phyloP scores from a whole-genome alignment of 2,329 filamentous ascomycete species.

The Alternaria rosae region DNA sequence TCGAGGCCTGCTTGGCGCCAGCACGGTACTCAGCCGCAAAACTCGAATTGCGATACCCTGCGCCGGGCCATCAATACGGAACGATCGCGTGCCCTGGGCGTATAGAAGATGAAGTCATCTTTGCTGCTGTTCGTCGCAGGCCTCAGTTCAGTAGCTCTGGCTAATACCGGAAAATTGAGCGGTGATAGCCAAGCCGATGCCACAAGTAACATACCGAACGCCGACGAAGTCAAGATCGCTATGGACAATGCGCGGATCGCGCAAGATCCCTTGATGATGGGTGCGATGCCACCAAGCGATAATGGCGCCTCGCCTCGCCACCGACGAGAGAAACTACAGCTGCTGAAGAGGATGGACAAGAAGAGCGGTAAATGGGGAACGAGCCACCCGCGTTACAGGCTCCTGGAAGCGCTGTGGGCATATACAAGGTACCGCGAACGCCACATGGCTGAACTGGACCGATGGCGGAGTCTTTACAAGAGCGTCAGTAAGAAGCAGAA shows the following conservation, averaged over 20 bases:
- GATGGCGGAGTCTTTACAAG: slow-evolving; percentile 33
- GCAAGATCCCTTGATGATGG: slow-evolving; percentile 19
- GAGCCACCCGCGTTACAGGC: slow-evolving; percentile 28
- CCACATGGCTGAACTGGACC: slow-evolving; percentile 28
- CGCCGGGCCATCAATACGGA: neutral
- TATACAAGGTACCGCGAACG: slow-evolving; percentile 28
- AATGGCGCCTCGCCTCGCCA: slow-evolving; percentile 17
- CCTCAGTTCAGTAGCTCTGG: neutral
- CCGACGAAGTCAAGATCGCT: neutral
- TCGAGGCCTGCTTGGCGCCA: slow-evolving; percentile 26
- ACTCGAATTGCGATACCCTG: neutral
- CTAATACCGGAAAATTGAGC: neutral
- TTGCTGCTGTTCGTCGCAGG: neutral
- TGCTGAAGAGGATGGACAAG: slow-evolving; percentile 28
- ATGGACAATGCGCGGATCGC: neutral
- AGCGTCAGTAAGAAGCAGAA: slow-evolving; percentile 35
- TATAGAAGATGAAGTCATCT: neutral
- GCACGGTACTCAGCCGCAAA: slow-evolving; percentile 27
- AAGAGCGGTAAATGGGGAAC: slow-evolving; percentile 28
- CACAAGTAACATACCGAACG: too few species aligned
- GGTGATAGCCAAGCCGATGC: neutral
- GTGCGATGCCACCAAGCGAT: slow-evolving; percentile 12
- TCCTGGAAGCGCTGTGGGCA: slow-evolving; percentile 29
- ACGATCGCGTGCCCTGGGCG: neutral
- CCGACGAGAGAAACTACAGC: slow-evolving; percentile 26